Evolutionary conservation across 345 rosid species (phyloP).

Genomic region (Eucalyptus regnans): DNA sequence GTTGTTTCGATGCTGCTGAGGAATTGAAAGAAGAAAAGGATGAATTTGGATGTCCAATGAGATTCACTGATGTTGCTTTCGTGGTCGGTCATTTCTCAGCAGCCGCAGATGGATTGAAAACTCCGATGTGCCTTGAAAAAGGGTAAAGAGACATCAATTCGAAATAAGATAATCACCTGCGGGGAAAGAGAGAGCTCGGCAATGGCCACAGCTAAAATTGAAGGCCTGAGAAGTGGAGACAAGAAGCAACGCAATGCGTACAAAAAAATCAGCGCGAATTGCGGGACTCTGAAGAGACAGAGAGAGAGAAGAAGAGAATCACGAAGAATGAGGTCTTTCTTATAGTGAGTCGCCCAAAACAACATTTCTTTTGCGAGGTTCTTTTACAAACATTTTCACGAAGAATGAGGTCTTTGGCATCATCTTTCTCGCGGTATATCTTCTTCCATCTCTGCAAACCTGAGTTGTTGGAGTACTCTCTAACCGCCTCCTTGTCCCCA

Average conservation of each 20-base stretch:
- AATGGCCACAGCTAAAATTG: too few species aligned
- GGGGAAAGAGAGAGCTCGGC: neutral
- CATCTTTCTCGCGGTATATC: neutral
- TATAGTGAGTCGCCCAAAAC: too few species aligned
- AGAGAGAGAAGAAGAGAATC: too few species aligned
- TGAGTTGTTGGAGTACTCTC: constrained; percentile 69
- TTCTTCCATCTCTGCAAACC: constrained; percentile 89
- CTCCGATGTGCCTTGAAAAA: neutral
- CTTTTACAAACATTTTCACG: too few species aligned
- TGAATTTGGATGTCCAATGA: neutral
- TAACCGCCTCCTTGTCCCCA: constrained; percentile 80
- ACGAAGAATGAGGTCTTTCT: too few species aligned
- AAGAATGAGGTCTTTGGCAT: neutral
- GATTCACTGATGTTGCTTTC: accelerated
- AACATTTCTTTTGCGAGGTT: too few species aligned
- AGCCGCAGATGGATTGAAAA: neutral
- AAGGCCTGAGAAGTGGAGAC: too few species aligned
- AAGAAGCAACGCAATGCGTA: too few species aligned
- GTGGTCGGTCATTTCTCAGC: neutral
- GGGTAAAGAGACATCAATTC: neutral
- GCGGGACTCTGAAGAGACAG: too few species aligned
- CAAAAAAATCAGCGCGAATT: accelerated
- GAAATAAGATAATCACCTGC: neutral
- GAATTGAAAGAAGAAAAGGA: neutral
- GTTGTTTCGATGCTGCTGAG: neutral